phyloP scores from a whole-genome alignment of 345 rosid species.

The Adansonia digitata region DNA sequence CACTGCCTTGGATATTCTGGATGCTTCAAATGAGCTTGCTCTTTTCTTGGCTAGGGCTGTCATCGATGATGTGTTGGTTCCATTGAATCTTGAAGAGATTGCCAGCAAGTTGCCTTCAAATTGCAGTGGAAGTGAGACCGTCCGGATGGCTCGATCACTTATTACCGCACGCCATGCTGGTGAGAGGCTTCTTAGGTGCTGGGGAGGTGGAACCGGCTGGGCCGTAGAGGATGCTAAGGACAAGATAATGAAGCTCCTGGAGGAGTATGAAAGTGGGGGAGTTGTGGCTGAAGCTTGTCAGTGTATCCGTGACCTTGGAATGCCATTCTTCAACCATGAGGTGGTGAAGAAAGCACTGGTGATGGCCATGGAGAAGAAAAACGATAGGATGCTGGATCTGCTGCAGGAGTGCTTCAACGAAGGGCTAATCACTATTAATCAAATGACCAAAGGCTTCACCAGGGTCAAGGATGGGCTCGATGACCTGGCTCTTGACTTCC shows the following conservation, averaged over 20 bases:
- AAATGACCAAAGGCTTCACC: conserved; percentile 89
- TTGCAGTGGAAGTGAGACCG: conserved; percentile 83
- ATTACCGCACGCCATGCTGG: conserved; percentile 89
- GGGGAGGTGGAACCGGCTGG: conserved; percentile 99
- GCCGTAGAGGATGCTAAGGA: conserved; percentile 98
- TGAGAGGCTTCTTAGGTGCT: conserved; percentile 89
- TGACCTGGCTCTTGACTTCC: conserved; percentile 91
- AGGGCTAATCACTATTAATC: conserved; percentile 86
- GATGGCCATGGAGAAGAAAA: conserved; percentile 99
- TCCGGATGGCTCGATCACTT: conserved; percentile 70
- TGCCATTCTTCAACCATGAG: conserved; percentile 97
- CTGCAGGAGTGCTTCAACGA: conserved; percentile 74
- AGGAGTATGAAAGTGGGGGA: conserved; percentile 88
- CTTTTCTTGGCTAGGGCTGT: conserved; percentile 93
- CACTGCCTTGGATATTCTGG: conserved; percentile 87
- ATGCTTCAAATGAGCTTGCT: conserved; percentile 94
- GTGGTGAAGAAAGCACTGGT: conserved; percentile 97
- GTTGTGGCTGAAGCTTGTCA: conserved; percentile 91
- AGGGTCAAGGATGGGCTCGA: conserved; percentile 84
- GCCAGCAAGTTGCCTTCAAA: conserved; percentile 58
- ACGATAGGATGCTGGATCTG: conserved; percentile 73
- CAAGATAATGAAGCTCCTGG: conserved; percentile 82
- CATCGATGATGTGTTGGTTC: conserved; percentile 88
- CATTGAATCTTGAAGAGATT: conserved; percentile 85
- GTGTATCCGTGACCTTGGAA: conserved; percentile 90